Base-by-base conservation (phyloP, 1,284 basidiomycete species). In the Moesziomyces sp. region DNA sequence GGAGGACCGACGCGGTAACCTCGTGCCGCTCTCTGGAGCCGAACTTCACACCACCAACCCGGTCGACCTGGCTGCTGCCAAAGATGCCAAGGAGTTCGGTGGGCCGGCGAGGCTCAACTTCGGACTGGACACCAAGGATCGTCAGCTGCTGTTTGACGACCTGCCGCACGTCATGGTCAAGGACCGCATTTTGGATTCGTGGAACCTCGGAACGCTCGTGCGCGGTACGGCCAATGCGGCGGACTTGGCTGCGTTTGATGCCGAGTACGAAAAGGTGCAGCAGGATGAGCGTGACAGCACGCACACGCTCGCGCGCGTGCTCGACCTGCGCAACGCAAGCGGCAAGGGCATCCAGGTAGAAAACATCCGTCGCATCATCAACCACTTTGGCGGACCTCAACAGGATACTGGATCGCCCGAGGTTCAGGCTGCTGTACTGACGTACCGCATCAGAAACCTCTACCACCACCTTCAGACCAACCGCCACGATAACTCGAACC, bases 341-440 rank as follows among this genome's bases (percentile, higher is more conserved):
- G 92, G 92, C 42, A 87, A 86, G 49, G 93, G 92, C 19, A 91
- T 97, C 69, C 89, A 92, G 68, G 91, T 89, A 72, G 92, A 94
- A 85, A 97, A 97, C 85, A 88, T 91, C 65, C 87, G 89, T 78
- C 87, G 93, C 69, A 92, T 96, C 75, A 87, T 97, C 46, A 85
- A 86, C 13, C 90, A 89, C 56, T 97, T 98, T 86, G 94, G 92
- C 24, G 46, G 45, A 0, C 28, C 35, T 1, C 23, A 40, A 5
- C 30, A 53, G 14, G 91, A 96, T 83, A 88, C 93, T 1, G 95
- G 93, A 40, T 88, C 90, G 55, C 88, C 92, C 0, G 92, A 94
- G 79, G 94, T 96, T 0, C 94, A 97, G 88, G 95, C 91, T 51
- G 95, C 95, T 0, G 86, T 97, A 24, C 83, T 94, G 56, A 97